Conservation (phyloP, 108 stramenopile species). For the Chaetoceros tenuissimus region DNA sequence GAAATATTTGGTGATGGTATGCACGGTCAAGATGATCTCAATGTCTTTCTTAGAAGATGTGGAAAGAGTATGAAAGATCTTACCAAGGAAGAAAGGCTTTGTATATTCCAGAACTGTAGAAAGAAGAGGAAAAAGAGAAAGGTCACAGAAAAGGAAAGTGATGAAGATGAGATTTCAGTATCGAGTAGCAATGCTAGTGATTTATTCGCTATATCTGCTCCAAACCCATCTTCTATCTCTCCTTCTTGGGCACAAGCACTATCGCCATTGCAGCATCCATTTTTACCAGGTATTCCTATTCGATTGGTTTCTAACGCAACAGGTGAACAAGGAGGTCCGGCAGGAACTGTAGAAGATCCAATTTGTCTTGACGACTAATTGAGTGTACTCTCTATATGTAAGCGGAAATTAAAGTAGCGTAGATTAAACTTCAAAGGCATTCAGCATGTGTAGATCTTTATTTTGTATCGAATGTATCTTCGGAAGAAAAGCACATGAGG, state of each 20-base stretch:
- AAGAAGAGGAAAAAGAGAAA: not conserved
- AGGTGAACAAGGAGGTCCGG: not conserved
- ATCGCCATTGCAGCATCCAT: not conserved
- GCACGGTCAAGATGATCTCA: not conserved
- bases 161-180: not conserved
- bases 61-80: not conserved
- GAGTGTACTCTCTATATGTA: no score
- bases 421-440: no score
- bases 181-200: not conserved
- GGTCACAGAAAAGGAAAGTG: not conserved
- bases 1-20: not conserved
- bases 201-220: not conserved
- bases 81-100: not conserved
- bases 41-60: not conserved
- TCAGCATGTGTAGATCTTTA: no score
- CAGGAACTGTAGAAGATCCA: not conserved
- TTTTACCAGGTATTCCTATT: not conserved
- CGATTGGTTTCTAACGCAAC: not conserved
- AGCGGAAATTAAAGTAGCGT: no score
- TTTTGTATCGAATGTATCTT: no score
- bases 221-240: not conserved
- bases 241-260: not conserved
- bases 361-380: not conserved
- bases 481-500: no score
- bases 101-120: not conserved